These are phyloP conservation scores for Suillus occidentalis DNA, from an alignment of 768 basidiomycete genomes.

Conservation along the genomic window DNA sequence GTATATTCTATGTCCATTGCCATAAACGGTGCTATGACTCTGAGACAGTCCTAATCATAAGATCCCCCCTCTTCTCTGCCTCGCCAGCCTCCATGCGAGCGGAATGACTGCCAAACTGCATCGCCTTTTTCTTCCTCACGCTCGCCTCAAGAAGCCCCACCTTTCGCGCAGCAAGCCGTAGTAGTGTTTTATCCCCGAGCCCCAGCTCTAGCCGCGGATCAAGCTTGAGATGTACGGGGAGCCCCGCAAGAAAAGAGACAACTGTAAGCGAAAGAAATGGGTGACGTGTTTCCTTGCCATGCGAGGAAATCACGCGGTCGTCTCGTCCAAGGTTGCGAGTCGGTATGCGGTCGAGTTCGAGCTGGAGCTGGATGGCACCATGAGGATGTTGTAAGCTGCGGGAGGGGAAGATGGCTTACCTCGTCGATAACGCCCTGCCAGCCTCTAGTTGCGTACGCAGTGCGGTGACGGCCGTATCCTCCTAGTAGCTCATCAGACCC, in stretches of 20 bases:
- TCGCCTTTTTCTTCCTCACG: constrained; percentile 82
- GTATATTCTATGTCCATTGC: neutral
- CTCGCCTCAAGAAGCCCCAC: constrained; percentile 80
- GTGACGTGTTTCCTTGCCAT: constrained; percentile 90
- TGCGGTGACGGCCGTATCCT: constrained; percentile 88
- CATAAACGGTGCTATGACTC: neutral
- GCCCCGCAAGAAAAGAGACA: constrained; percentile 69
- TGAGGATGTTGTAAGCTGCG: neutral
- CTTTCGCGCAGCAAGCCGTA: constrained; percentile 68
- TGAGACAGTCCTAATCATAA: constrained; percentile 17
- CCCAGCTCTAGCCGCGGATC: constrained; percentile 77
- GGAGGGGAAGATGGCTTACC: constrained; percentile 41
- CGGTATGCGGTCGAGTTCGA: constrained; percentile 86
- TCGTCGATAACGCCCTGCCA: constrained; percentile 83
- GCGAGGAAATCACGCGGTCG: constrained; percentile 88
- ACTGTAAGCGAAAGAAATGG: constrained; percentile 85
- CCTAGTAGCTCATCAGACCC: constrained; percentile 96
- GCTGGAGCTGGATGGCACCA: constrained; percentile 62
- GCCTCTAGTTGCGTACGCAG: constrained; percentile 62
- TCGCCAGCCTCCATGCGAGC: constrained; percentile 76
- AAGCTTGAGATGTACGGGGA: constrained; percentile 82
- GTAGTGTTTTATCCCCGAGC: constrained; percentile 84
- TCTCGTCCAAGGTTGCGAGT: constrained; percentile 90
- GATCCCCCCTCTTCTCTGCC: constrained; percentile 51
- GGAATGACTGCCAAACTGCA: constrained; percentile 94